A percentile compares a stretch with the other conserved stretches of the same genome.
These are phyloP conservation scores for Haplosporangium gracile DNA, from an alignment of 192 early-diverging fungal species.

Conservation along the genomic window DNA sequence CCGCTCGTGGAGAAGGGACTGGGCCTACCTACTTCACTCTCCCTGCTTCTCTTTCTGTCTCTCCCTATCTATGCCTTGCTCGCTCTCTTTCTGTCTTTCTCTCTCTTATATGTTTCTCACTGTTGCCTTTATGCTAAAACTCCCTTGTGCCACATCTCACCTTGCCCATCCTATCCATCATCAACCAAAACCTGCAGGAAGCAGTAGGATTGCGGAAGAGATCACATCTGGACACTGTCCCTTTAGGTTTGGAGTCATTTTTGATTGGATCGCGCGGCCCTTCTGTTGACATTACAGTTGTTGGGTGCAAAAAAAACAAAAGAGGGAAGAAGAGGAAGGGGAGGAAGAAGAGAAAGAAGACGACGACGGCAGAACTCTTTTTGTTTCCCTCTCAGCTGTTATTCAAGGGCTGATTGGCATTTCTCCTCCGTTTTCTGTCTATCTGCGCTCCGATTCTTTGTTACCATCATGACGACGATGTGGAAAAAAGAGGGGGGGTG, in stretches of 20 bases:
- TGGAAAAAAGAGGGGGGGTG: background rate
- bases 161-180: constrained; percentile 7
- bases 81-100: background rate
- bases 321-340: background rate
- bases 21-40: constrained; percentile 5
- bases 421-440: constrained; percentile 5
- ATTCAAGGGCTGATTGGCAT: constrained; percentile 5
- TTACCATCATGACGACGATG: background rate
- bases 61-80: background rate
- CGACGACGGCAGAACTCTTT: background rate
- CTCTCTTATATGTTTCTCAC: background rate
- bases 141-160: background rate
- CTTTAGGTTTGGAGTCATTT: constrained; percentile 1
- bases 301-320: constrained; percentile 2
- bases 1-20: constrained; percentile 2
- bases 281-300: constrained; percentile 9
- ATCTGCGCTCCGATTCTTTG: background rate
- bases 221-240: background rate
- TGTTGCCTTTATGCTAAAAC: background rate
- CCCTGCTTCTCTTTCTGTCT: background rate
- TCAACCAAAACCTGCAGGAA: background rate
- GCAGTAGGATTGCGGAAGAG: constrained; percentile 5
- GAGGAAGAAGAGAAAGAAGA: too few species aligned
- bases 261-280: constrained; percentile 6
- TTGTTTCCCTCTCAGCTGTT: background rate